phyloP scores from a whole-genome alignment of 73 alveolate species.

The Tetrahymena malaccensis region DNA sequence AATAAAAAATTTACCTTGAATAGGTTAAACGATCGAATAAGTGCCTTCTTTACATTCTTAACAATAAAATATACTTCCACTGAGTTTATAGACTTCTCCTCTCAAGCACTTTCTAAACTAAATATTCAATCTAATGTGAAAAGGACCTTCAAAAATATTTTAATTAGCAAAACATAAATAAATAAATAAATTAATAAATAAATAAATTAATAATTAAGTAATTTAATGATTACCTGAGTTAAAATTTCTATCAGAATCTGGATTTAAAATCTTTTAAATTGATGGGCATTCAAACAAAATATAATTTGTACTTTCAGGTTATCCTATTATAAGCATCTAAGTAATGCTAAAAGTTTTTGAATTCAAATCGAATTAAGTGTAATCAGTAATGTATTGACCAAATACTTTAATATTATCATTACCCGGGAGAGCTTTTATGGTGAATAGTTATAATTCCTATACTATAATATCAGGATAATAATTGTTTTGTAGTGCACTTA shows the following conservation, averaged over 20 bases:
- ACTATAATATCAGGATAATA: not conserved
- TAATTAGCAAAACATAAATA: too few species aligned
- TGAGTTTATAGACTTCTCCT: not conserved
- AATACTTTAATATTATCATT: not conserved
- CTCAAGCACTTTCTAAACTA: not conserved
- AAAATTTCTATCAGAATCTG: not conserved
- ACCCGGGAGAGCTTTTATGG: not conserved
- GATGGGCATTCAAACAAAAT: not conserved
- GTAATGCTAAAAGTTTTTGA: not conserved
- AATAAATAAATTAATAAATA: too few species aligned
- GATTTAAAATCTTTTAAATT: not conserved
- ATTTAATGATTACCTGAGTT: not conserved
- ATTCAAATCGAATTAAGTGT: not conserved
- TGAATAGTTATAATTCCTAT: not conserved
- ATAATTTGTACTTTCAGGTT: not conserved
- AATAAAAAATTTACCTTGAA: not conserved
- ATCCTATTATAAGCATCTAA: not conserved
- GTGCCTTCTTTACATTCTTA: not conserved
- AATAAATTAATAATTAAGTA: not conserved
- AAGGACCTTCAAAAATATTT: not conserved
- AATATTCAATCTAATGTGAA: not conserved
- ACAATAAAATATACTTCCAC: not conserved
- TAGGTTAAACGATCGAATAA: not conserved
- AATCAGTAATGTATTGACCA: not conserved
- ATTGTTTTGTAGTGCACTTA: not conserved